Base-by-base conservation (phyloP, 2,329 filamentous ascomycete genomes). In the Colletotrichum sp. region DNA sequence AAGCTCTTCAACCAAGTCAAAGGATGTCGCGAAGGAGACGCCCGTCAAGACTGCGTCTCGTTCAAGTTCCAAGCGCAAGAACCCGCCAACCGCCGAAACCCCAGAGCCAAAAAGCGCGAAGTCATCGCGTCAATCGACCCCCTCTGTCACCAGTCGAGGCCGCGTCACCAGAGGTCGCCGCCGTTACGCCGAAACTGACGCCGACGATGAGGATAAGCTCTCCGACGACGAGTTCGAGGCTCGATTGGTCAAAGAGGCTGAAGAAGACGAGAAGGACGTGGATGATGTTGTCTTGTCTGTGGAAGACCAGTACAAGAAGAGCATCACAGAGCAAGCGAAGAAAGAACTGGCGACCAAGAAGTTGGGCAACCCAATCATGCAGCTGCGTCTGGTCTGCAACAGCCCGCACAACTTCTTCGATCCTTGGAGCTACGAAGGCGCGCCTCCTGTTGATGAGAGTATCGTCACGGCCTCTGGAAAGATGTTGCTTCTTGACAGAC, bases 341-440 rank as follows among this genome's bases (percentile, higher is more conserved):
- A 93, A 94, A 70, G 95, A 98, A 83, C 95, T 98, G n/a, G 89
- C 93, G 5, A 91, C 92, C 58, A 98, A 98, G 87, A 98, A 98
- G 81, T 89, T 98, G 2, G 96, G 97, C 62, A 99, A 99, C 79
- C 94, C 96, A 0, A 86, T 98, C 24, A 95, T 98, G 89, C 97
- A 99, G 82, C 91, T 98, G 5, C 94, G 97, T 0, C 90, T 98
- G 0, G 95, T 95, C 13, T 98, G 97, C 84, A 98, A 99, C 83
- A 95, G 93, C 1, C 97, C 97, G 0, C 96, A 98, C 84, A 98
- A 98, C 82, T 98, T 99, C 83, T 98, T 98, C 85, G 97, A 96
- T 82, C 96, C 97, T 0, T 98, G 96, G 91, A 88, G 91, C 0
- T 87, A 88, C 8, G 89, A 91, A 18, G 88, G 90, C 2, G 89